Base-by-base conservation (phyloP, 2,329 filamentous ascomycete species). In the Alternaria panax region DNA sequence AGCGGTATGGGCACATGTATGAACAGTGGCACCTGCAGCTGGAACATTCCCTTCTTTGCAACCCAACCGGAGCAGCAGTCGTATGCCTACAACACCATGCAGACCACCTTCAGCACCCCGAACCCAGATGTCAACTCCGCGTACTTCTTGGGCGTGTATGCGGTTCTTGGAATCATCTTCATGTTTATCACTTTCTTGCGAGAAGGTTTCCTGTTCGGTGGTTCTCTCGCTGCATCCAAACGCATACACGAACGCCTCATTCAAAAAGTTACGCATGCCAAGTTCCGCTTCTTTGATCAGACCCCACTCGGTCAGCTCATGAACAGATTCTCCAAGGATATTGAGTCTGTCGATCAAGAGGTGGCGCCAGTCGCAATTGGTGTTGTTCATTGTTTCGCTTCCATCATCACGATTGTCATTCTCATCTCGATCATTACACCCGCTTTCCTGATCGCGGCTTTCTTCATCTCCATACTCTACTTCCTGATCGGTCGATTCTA, bases 271-370 rank as follows among this genome's bases (percentile, higher is more conserved):
- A 90, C 92, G 14, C 88, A 93, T 67, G 95, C 95, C 28, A 94
- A 93, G 75, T 98, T 99, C 84, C 93, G 92, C 75, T 99, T 99
- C 81, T 99, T 99, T 73, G 95, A 99, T 73, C 91, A 94, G 1
- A 99, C 95, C 0, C 95, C 95, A 2, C 86, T 98, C 0, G 95
- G 95, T 12, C 94, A 97, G 79, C 85, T 99, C 71, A 98, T 98
- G 90, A 99, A 99, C 79, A 88, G 95, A 20, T 99, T 99, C 81
- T 98, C 94, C 76, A 98, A 98, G 79, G 95, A 99, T 76, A 87
- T 99, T 14, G 93, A 99, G 77, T 89, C 93, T 11, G 86, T 99
- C 20, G 95, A 99, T 68, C 95, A 99, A 76, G 95, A 99, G 77
- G 92, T 99, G 58, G 93, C 95, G 0, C 92, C 93, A 2, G 89